Evolutionary conservation across 352 stramenopile species (phyloP), one percentile per base, ranked within the genome.

Genomic region (Phytophthora pistaciae): DNA sequence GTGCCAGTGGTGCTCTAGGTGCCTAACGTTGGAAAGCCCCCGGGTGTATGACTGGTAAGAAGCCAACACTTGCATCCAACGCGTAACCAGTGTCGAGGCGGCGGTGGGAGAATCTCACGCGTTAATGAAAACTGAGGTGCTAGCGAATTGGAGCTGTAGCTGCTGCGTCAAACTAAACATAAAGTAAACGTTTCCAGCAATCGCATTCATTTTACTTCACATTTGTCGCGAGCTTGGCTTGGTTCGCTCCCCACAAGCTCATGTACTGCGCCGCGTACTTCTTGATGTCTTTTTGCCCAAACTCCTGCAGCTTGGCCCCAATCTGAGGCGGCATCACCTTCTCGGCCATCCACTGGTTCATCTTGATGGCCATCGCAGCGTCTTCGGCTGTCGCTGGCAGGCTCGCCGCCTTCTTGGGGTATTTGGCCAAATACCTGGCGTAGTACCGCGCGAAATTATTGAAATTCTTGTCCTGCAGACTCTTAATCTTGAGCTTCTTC

Each of bases 401-500:
- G 1, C n/a, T 56, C 10, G 18, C 25, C 5, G 36, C 52, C 33
- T 58, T 66, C 13, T 58, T 40, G 11, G 59, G 52, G 29, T 68
- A 56, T 25, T 61, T 62, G 13, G n/a, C 18, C n/a, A 46, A 14
- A 16, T 68, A 68, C 11, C 25, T 36, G 36, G 61, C 36, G 36
- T 62, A 68, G 29, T 62, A 68, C 54, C 63, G 50, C 4, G 21
- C 44, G 31, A 69, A 69, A 33, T 42, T 58, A 18, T 64, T 58
- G 54, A 64, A 69, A 16, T 57, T 57, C 10, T 57, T 64, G 42
- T 57, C 54, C 6, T 27, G 31, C 0, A 64, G 9, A 64, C 20
- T 38, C 10, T 5, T 31, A 20, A 69, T 33, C 16, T 57, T 64
- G 42, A 69, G 36, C 44, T 69, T 69, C 31, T 33, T 64, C 40